Base-by-base conservation (phyloP, 495 filamentous ascomycete species). In the Evernia prunastri region DNA sequence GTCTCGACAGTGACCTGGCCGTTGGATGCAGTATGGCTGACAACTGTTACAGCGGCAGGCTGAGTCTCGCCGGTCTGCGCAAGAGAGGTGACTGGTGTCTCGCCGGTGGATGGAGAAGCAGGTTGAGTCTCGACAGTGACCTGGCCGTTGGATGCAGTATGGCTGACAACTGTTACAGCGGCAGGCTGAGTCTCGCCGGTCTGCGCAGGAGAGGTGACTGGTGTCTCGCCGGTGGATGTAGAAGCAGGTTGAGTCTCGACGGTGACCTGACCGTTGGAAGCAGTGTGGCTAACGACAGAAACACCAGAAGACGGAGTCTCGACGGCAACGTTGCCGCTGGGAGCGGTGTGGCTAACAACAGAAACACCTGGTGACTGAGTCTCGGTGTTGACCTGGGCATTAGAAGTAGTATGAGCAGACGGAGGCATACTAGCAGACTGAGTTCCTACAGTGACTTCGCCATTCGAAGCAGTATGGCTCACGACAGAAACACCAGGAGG, bases 1-100 rank as follows among this genome's bases (percentile, higher is more conserved):
- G 62, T 64, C 42, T 18, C 29, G 39, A 58, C 56, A 36, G 33
- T 49, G 29, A 64, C 40, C 43, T 59, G 29, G n/a, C 62, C 53
- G 40, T 47, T 59, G 37, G 54, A 20, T 2, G 56, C 40, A 43
- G 62, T 58, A 20, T 20, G 18, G 13, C 35, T 64, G 5, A 58
- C 56, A 6, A 53, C 49, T 17, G 47, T 27, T 1, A 29, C 25
- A 29, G 23, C 25, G 15, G 47, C 23, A 15, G 49, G 31, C 27
- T 17, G 49, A 31, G 25, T 53, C 49, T 53, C 25, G 25, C 8
- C 45, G 18, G 25, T n/a, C n/a, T 47, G 45, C 23, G 45, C 23
- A 1, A 12, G 8, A 47, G 45, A 25, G 45, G 45, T 10, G 3
- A 25, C n/a, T 1, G 23, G 27, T 13, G 1, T 29, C 23, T 27